Evolutionary conservation across 495 filamentous ascomycete genomes (phyloP).

Genomic region (Aspergillus wentii): DNA sequence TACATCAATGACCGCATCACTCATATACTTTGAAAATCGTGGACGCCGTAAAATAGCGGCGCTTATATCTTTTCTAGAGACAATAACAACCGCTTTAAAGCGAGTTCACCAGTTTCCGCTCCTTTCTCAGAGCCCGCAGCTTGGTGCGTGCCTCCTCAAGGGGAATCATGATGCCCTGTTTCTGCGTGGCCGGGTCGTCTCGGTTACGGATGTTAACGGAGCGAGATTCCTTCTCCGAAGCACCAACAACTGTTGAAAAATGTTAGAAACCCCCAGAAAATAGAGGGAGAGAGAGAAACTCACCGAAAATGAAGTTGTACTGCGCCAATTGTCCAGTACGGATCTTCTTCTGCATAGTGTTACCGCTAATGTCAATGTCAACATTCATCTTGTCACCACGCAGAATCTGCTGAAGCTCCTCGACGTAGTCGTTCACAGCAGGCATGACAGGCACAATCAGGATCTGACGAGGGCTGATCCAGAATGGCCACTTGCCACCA

Average conservation of each 20-base stretch:
- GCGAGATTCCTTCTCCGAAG: slow-evolving; percentile 68
- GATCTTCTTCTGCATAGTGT: slow-evolving; percentile 96
- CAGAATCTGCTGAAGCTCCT: slow-evolving; percentile 66
- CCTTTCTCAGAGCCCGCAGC: slow-evolving; percentile 63
- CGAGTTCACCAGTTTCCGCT: slow-evolving; percentile 51
- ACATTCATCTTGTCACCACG: slow-evolving; percentile 59
- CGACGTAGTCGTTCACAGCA: slow-evolving; percentile 74
- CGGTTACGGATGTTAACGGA: slow-evolving; percentile 88
- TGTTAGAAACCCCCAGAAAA: slow-evolving; percentile 7
- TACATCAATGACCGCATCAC: background rate
- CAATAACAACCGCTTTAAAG: slow-evolving; percentile 19
- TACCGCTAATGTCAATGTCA: slow-evolving; percentile 82
- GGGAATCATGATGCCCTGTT: slow-evolving; percentile 63
- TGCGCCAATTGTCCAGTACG: slow-evolving; percentile 78
- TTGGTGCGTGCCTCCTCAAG: slow-evolving; percentile 75
- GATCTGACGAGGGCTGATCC: slow-evolving; percentile 89
- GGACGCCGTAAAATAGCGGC: background rate
- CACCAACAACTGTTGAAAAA: slow-evolving; percentile 66
- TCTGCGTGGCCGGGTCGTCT: slow-evolving; percentile 80
- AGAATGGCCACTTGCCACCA: slow-evolving; percentile 97
- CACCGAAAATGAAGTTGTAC: slow-evolving; percentile 89
- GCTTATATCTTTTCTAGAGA: background rate
- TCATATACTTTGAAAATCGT: background rate
- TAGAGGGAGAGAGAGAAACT: background rate
- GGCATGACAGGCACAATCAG: slow-evolving; percentile 90